Conservation (phyloP, 495 filamentous ascomycete genomes). For the Massariosphaeria phaeospora region DNA sequence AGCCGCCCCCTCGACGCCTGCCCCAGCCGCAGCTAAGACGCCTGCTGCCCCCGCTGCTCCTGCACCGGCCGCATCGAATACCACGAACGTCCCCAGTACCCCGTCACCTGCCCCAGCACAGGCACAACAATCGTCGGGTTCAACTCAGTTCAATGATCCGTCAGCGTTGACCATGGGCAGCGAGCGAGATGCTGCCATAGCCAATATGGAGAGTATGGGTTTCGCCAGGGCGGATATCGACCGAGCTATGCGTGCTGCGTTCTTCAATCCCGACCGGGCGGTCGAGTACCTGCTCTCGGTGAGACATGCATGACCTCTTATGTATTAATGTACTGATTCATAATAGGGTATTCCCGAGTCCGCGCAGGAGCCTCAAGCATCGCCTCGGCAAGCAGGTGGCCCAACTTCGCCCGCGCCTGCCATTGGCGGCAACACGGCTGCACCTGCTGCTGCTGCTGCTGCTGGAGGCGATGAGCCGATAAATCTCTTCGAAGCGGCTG, state of each 20-base stretch:
- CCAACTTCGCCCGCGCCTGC: conserved; percentile 33
- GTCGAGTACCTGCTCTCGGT: conserved; percentile 92
- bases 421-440: conserved; percentile 23
- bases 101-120: conserved; percentile 73
- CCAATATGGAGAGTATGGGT: conserved; percentile 97
- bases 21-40: conserved; percentile 59
- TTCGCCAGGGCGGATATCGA: conserved; percentile 83
- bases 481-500: conserved; percentile 93
- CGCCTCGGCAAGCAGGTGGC: conserved; percentile 41
- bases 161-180: conserved; percentile 79
- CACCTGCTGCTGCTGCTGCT: conserved; percentile 40
- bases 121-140: conserved; percentile 44
- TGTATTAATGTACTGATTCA: conserved; percentile 7
- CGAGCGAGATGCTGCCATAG: conserved; percentile 76
- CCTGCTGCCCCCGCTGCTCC: conserved; percentile 61
- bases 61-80: conserved; percentile 58
- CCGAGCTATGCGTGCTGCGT: conserved; percentile 90
- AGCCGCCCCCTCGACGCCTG: conserved; percentile 56
- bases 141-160: conserved; percentile 61
- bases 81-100: conserved; percentile 55
- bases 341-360: conserved; percentile 82
- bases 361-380: conserved; percentile 54
- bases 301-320: conserved; percentile 42
- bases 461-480: conserved; percentile 63
- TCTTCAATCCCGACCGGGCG: conserved; percentile 92